Percentiles rank a stretch among this genome's conserved stretches.
These are phyloP conservation scores for Trichosporon sp. DNA, from an alignment of 1,284 basidiomycete species.

Conservation along the genomic window DNA sequence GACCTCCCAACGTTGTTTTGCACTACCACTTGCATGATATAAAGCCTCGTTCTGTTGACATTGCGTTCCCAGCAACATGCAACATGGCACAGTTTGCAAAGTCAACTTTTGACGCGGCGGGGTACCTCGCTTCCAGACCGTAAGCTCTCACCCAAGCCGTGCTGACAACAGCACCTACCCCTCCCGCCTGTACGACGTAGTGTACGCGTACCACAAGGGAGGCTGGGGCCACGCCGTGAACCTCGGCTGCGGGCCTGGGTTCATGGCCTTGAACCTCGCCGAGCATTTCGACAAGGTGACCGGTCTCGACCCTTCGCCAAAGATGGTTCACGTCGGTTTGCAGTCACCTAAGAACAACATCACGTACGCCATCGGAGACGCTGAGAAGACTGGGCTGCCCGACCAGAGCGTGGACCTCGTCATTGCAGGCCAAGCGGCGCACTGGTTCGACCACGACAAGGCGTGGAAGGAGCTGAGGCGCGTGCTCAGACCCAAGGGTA, in stretches of 20 bases:
- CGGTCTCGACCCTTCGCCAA: slow-evolving; percentile 71
- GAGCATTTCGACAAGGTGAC: slow-evolving; percentile 65
- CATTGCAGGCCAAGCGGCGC: slow-evolving; percentile 75
- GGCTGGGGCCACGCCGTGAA: slow-evolving; percentile 60
- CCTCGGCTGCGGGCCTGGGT: slow-evolving; percentile 81
- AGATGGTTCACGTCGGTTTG: slow-evolving; percentile 71
- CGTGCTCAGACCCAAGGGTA: slow-evolving; percentile 68
- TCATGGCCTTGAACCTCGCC: slow-evolving; percentile 64
- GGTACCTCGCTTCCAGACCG: slow-evolving; percentile 46
- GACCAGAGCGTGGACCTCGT: slow-evolving; percentile 71
- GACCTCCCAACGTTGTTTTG: too few relatives aligned
- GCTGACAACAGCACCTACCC: slow-evolving; percentile 40
- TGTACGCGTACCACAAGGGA: slow-evolving; percentile 37
- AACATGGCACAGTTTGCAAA: slow-evolving; percentile 44
- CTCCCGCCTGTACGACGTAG: slow-evolving; percentile 36
- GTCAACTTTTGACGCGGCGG: slow-evolving; percentile 41
- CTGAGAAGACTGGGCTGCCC: slow-evolving; percentile 40
- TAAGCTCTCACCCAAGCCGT: slow-evolving; percentile 34
- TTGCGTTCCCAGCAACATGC: too few relatives aligned
- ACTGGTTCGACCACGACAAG: slow-evolving; percentile 79
- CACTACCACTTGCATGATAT: too few relatives aligned
- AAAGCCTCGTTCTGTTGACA: too few relatives aligned
- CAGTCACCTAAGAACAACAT: slow-evolving; percentile 51
- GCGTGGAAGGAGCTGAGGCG: slow-evolving; percentile 72
- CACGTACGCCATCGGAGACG: slow-evolving; percentile 56